Percentiles rank a stretch among this genome's conserved stretches.
Evolutionary conservation across 164 flowering plant genomes (phyloP).

Genomic region (Annona squamosa): DNA sequence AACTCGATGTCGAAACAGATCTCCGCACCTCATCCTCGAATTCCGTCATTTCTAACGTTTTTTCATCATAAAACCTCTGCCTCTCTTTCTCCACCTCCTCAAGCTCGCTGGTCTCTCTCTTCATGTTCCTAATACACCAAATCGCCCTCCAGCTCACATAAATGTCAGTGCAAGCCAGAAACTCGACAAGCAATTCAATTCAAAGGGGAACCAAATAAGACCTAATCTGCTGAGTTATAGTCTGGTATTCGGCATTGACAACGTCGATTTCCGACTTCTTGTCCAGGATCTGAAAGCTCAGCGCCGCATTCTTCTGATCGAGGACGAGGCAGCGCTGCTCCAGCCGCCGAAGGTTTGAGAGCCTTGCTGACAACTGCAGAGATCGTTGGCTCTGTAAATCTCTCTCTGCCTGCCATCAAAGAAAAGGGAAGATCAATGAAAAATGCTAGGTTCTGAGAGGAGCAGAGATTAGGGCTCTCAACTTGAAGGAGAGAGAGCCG

Average conservation of each 20-base stretch:
- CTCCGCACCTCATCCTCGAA: slow-evolving; percentile 28
- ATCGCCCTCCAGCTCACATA: neutral
- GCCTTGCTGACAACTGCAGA: slow-evolving; percentile 26
- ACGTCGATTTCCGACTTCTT: slow-evolving; percentile 38
- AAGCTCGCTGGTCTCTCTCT: slow-evolving; percentile 39
- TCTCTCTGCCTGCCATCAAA: slow-evolving; percentile 42
- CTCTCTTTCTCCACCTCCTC: slow-evolving; percentile 39
- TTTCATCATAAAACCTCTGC: slow-evolving; percentile 31
- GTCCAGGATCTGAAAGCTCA: slow-evolving; percentile 25
- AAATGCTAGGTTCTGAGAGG: neutral
- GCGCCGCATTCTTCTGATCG: slow-evolving; percentile 36
- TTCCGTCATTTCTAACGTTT: slow-evolving; percentile 34
- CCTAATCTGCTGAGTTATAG: slow-evolving; percentile 28
- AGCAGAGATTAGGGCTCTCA: neutral
- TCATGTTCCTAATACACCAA: slow-evolving; percentile 31
- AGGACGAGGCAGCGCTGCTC: slow-evolving; percentile 45
- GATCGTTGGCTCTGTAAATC: slow-evolving; percentile 40
- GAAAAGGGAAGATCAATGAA: neutral
- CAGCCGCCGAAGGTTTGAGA: slow-evolving; percentile 26
- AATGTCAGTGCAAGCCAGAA: too few relatives aligned
- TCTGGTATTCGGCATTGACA: slow-evolving; percentile 23
- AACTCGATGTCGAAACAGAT: slow-evolving; percentile 15
- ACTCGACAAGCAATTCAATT: too few relatives aligned
- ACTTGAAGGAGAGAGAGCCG: slow-evolving; percentile 58
- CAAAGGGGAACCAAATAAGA: neutral